phyloP scores from a whole-genome alignment of 2,329 filamentous ascomycete genomes.

The Penicillium janthinellum region DNA sequence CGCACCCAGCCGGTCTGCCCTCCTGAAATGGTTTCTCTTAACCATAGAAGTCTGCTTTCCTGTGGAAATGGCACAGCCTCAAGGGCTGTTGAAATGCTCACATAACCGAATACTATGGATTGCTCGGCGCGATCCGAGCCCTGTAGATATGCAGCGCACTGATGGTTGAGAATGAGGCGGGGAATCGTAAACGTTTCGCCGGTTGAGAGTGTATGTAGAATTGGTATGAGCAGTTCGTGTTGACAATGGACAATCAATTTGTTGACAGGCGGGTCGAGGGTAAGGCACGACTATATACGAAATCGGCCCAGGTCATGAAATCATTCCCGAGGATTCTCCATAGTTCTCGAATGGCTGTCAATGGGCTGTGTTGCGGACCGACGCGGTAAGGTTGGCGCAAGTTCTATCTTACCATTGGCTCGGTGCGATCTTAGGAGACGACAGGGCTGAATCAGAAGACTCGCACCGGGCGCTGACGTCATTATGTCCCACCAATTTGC shows the following conservation, averaged over 20 bases:
- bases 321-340: constrained; percentile 1
- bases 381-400: not conserved
- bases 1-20: not conserved
- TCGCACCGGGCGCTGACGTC: not conserved
- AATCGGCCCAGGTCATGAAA: not conserved
- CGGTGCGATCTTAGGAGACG: not conserved
- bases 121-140: not conserved
- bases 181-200: too few species aligned
- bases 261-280: not conserved
- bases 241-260: not conserved
- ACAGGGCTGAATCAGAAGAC: not conserved
- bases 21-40: not conserved
- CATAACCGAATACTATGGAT: not conserved
- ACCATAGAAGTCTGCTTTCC: constrained; percentile 1
- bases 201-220: not conserved
- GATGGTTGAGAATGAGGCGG: too few species aligned
- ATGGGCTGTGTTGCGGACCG: not conserved
- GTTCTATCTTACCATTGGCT: not conserved
- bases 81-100: not conserved
- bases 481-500: not conserved
- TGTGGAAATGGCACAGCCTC: not conserved
- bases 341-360: not conserved
- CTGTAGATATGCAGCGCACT: not conserved
- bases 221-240: not conserved
- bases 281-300: not conserved